Percentiles rank a stretch among this genome's conserved stretches.
Conservation (phyloP, 2,329 filamentous ascomycete species). For the Cordyceps militaris region DNA sequence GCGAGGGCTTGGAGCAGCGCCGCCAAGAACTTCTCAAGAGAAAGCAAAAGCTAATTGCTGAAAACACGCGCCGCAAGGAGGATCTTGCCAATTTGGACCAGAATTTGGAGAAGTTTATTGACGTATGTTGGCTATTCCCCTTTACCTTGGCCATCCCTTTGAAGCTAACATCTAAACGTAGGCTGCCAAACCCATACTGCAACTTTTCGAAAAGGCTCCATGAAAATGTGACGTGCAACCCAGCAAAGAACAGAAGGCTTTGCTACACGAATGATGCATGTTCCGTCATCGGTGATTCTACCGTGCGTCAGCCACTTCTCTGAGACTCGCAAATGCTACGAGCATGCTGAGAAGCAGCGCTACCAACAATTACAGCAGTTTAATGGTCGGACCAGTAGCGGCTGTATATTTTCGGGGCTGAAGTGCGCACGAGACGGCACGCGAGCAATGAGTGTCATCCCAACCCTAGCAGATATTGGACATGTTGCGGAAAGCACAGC, state of each 20-base stretch:
- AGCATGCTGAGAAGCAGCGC: no score
- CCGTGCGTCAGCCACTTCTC: background rate
- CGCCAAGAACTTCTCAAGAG: conserved; percentile 66
- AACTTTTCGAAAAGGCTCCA: conserved; percentile 70
- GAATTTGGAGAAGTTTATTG: conserved; percentile 89
- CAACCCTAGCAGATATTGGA: background rate
- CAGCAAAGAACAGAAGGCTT: background rate
- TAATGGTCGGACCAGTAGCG: no score
- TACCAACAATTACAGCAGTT: no score
- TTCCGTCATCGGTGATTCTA: background rate
- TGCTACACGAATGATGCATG: background rate
- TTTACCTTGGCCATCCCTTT: background rate
- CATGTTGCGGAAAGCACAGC: background rate
- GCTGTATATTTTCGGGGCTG: background rate
- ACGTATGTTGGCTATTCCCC: conserved; percentile 46
- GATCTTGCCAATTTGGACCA: conserved; percentile 86
- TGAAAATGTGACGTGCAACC: conserved; percentile 22
- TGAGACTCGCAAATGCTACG: background rate
- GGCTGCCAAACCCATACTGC: conserved; percentile 84
- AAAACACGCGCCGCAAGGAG: conserved; percentile 89
- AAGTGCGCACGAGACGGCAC: background rate
- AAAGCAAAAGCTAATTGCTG: conserved; percentile 55
- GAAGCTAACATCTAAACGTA: conserved; percentile 28
- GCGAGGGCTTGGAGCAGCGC: conserved; percentile 78
- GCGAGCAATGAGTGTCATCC: background rate